Percentiles rank a stretch among this genome's conserved stretches.
phyloP scores from a whole-genome alignment of 2,329 filamentous ascomycete genomes.

The Coccinonectria pachysandricola region DNA sequence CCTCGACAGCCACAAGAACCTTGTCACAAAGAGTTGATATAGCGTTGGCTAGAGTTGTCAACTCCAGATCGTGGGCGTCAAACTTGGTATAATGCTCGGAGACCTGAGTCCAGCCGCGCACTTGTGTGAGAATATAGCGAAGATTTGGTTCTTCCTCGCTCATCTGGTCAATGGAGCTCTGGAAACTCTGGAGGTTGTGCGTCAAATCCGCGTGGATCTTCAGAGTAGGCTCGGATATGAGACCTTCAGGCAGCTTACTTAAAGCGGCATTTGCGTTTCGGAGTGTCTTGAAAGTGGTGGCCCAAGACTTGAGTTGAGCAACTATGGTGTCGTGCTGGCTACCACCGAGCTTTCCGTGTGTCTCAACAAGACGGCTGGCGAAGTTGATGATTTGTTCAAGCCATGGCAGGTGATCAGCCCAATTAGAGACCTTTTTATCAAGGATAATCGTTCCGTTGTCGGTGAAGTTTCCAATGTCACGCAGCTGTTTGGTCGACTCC shows the following conservation, averaged over 20 bases:
- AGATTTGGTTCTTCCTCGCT: conserved; percentile 42
- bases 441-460: conserved; percentile 14
- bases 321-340: conserved; percentile 35
- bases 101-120: conserved; percentile 51
- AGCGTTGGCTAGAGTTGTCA: conserved; percentile 42
- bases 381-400: conserved; percentile 58
- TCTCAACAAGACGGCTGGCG: conserved; percentile 48
- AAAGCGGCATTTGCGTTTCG: conserved; percentile 31
- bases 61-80: conserved; percentile 7
- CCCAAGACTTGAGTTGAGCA: conserved; percentile 39
- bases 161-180: conserved; percentile 30
- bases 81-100: conserved; percentile 11
- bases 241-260: conserved; percentile 38
- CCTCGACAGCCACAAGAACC: conserved; percentile 71
- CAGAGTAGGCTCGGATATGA: conserved; percentile 32
- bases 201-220: conserved; percentile 26
- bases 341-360: conserved; percentile 56
- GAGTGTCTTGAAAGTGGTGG: conserved; percentile 35
- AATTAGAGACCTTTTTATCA: conserved; percentile 12
- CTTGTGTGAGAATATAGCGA: conserved; percentile 54
- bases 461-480: conserved; percentile 22
- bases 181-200: conserved; percentile 27
- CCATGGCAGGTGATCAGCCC: conserved; percentile 39
- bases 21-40: conserved; percentile 60
- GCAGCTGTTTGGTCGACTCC: conserved; percentile 26